Conservation (phyloP, 441 rosid species). For the Daphne laureola region DNA sequence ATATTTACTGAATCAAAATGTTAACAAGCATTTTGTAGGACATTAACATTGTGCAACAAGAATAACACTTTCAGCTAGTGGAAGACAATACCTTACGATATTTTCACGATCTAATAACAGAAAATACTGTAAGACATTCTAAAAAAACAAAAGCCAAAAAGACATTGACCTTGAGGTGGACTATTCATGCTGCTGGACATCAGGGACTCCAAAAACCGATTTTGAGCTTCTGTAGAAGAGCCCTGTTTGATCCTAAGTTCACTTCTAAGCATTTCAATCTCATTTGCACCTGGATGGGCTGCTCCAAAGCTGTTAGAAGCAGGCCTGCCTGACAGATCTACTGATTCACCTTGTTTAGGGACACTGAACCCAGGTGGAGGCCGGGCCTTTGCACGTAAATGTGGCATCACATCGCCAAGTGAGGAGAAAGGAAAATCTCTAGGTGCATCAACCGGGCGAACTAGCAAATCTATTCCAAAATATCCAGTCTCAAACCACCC, state of each 20-base stretch:
- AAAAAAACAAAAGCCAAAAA: slow-evolving; percentile 4
- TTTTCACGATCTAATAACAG: not conserved
- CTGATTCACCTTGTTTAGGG: slow-evolving; percentile 55
- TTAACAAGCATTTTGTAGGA: too few species aligned
- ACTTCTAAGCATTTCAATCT: slow-evolving; percentile 43
- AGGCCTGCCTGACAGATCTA: slow-evolving; percentile 43
- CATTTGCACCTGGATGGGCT: slow-evolving; percentile 36
- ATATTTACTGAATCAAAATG: too few species aligned
- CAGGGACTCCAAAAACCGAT: slow-evolving; percentile 83
- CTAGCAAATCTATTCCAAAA: slow-evolving; percentile 92
- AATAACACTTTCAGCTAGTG: not conserved
- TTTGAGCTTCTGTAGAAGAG: slow-evolving; percentile 74
- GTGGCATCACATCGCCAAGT: slow-evolving; percentile 99
- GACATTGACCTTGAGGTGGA: slow-evolving; percentile 64
- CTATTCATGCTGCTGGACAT: slow-evolving; percentile 59
- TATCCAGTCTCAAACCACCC: slow-evolving; percentile 99
- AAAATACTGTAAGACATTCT: not conserved
- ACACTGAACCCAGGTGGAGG: slow-evolving; percentile 91
- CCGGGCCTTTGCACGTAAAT: slow-evolving; percentile 87
- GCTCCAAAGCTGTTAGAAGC: slow-evolving; percentile 45
- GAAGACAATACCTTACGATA: not conserved
- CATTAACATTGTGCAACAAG: too few species aligned
- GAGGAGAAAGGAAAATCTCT: slow-evolving; percentile 61
- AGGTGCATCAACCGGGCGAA: slow-evolving; percentile 61
- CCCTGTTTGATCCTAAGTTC: slow-evolving; percentile 51